Percentiles rank a stretch among this genome's conserved stretches.
Conservation (phyloP, 768 basidiomycete genomes). For the Psilocybe azurescens region DNA sequence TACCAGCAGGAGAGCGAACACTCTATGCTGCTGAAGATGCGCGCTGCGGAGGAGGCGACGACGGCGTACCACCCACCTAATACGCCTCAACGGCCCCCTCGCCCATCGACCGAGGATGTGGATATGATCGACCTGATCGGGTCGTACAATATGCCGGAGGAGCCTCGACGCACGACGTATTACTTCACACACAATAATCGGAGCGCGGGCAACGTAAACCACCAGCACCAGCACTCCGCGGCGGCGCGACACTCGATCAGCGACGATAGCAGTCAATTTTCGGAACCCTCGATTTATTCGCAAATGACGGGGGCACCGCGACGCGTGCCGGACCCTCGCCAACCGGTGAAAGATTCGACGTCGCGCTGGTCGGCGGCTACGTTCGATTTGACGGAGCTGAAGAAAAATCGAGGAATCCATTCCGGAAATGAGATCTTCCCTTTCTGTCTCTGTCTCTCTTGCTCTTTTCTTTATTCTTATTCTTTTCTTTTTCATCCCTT, state of each 20-base stretch:
- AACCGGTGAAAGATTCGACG: conserved; percentile 51
- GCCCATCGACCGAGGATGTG: conserved; percentile 28
- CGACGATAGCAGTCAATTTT: conserved; percentile 46
- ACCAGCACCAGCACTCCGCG: conserved; percentile 4
- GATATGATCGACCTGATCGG: conserved; percentile 58
- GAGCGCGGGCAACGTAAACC: not conserved
- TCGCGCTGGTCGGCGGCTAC: conserved; percentile 59
- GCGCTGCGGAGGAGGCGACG: conserved; percentile 41
- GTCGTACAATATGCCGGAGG: conserved; percentile 41
- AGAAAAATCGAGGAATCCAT: conserved; percentile 29
- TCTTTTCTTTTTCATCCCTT: not conserved
- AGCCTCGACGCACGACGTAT: conserved; percentile 15
- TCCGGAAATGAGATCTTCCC: conserved; percentile 26
- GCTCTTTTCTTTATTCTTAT: not conserved
- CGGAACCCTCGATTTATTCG: conserved; percentile 69
- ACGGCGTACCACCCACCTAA: conserved; percentile 34
- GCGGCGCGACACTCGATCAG: conserved; percentile 44
- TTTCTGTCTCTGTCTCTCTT: not conserved
- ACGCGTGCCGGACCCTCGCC: conserved; percentile 64
- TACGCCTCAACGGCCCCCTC: conserved; percentile 12
- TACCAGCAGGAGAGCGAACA: conserved; percentile 53
- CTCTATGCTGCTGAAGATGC: conserved; percentile 52
- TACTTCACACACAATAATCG: conserved; percentile 13
- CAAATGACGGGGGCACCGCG: conserved; percentile 68
- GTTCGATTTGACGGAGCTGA: conserved; percentile 18